Evolutionary conservation across 2,329 filamentous ascomycete genomes (phyloP), one percentile per base, ranked within the genome.

Genomic region (Fusarium piperis): DNA sequence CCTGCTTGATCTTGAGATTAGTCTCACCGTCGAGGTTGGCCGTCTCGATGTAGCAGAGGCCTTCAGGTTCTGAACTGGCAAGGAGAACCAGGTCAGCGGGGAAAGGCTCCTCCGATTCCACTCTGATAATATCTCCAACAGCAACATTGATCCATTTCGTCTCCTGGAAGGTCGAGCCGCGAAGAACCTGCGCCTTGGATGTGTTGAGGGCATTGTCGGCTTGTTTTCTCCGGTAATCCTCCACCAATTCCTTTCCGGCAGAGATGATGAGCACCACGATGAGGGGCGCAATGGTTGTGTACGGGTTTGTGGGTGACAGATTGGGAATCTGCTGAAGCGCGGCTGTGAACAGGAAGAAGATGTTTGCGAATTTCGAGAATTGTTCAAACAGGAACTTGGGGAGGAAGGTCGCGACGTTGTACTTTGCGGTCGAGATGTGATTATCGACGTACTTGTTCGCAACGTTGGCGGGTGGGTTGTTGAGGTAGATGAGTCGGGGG

Each of bases 261-360:
- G 96, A 99, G n/a, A 99, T 95, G 75, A 96, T 79, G 73, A 99
- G 85, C 76, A 99, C 96, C 67, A 98, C 90, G 60, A 92, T 86
- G 65, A 99, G 88, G n/a, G 96, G 96, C 7, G 93, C 95, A 79
- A 99, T 98, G 38, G 97, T 99, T 7, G 96, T 99, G 79, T 95
- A 99, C 81, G 88, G 89, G 83, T 98, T 98, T 11, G 96, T 99
- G 9, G 97, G 96, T 35, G 95, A 97, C 68, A 99, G 92, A 73
- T 93, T 92, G 23, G 96, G 96, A 68, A 99, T 97, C 81, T 99
- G 96, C 84, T 99, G 96, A 51, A 99, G 85, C 41, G 90, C 91
- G 16, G 96, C 95, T 38, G 96, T 99, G 82, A 99, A 98, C 80
- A 99, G 89, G 92, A 99, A 99, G 86, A 99, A 99, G 78, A 99